Evolutionary conservation across 1,284 basidiomycete species (phyloP), one percentile per base, ranked within the genome.

Genomic region (Filobasidium uniguttulatum): DNA sequence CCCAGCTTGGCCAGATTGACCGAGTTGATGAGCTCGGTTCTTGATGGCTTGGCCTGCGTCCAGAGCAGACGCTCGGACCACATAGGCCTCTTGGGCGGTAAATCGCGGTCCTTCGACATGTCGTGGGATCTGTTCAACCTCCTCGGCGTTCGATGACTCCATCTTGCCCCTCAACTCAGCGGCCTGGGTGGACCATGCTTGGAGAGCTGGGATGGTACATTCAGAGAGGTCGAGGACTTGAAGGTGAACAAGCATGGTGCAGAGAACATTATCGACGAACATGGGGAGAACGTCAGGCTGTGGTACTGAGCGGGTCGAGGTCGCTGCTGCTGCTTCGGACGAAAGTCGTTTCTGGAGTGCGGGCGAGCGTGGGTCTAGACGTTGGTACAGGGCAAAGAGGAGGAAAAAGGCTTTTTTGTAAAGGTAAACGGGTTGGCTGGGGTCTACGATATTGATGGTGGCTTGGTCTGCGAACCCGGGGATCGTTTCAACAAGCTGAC

Each of bases 371-470:
- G 75, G 63, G 6, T 74, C 68, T 7, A 60, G 83, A 31, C 82
- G 77, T 33, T 81, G 64, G 17, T 68, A 69, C 48, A 90, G 70
- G 6, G 79, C 79, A 54, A 84, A 77, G 36, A 89, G 71, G 35
- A 91, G 75, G 66, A 88, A 85, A 26, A 91, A 72, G 1, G 84
- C 86, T 61, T 90, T 89, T 67, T 89, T 90, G 74, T 87, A 85
- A 61, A 85, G 77, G 66, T 85, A 89, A 9, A 89, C 75, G 7
- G 56, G 48, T 19, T 45, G 40, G 15, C 40, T n/a, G 1, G 46
- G 45, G 26, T 36, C 19, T 8, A 20, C 20, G 10, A 23, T 5
- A 31, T 50, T 43, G 10, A 60, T 5, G 14, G n/a, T 37, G 23
- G 53, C 53, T 20, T 52, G 49, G 47, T 64, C 62, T 29, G 53